These are phyloP conservation scores for Sphaerobolus stellatus DNA, from an alignment of 1,284 basidiomycete species.

Conservation along the genomic window DNA sequence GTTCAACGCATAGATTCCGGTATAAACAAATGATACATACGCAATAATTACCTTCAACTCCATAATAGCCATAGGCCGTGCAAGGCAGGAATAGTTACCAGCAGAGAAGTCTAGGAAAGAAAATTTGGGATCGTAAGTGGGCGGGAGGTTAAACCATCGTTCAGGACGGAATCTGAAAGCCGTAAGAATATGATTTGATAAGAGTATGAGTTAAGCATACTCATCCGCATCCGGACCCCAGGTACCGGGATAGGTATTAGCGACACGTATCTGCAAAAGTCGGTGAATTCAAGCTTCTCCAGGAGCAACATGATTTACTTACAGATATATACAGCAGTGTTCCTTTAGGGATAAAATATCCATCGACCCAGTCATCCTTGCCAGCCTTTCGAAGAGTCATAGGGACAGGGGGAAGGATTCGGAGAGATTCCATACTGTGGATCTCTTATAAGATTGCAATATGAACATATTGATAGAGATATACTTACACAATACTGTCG, in stretches of 20 bases:
- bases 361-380: constrained; percentile 44
- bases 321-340: constrained; percentile 48
- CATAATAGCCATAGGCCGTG: constrained; percentile 45
- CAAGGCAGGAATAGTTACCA: constrained; percentile 47
- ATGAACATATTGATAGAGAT: too few relatives aligned
- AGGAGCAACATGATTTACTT: constrained; percentile 19
- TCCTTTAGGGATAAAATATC: constrained; percentile 45
- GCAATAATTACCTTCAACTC: constrained; percentile 50
- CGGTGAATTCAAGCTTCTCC: neutral
- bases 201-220: too few relatives aligned
- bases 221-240: constrained; percentile 18
- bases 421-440: constrained; percentile 36
- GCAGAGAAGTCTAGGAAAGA: constrained; percentile 44
- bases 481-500: constrained; percentile 46
- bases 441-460: too few relatives aligned
- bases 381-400: constrained; percentile 44
- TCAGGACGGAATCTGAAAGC: constrained; percentile 38
- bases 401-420: constrained; percentile 46
- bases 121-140: constrained; percentile 34
- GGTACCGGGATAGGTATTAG: constrained; percentile 26
- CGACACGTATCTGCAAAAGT: constrained; percentile 40
- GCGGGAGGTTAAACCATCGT: constrained; percentile 43
- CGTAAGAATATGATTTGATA: too few relatives aligned
- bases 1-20: neutral
- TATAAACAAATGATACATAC: constrained; percentile 26